Base-by-base conservation (phyloP, 75 land plant genomes). In the Sequoia sempervirens region DNA sequence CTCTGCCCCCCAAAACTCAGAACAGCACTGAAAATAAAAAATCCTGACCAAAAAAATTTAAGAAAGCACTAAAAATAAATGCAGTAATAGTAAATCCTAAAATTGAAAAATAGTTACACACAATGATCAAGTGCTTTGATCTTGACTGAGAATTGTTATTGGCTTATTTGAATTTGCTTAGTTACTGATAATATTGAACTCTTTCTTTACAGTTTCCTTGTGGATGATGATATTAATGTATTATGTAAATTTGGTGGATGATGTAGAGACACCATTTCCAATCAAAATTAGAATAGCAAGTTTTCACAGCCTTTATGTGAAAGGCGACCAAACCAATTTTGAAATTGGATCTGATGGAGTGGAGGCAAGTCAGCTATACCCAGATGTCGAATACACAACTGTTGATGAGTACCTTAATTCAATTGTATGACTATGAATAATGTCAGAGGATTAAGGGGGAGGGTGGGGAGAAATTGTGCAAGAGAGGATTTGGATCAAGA, bases 341-440 rank as follows among this genome's bases (percentile, higher is more conserved):
- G 86, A 90, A 76, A 86, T 90, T 26, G 90, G 87, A 12, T 79
- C 84, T 14, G 40, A 84, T n/a, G n/a, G n/a, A n/a, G n/a, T n/a
- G n/a, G n/a, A n/a, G n/a, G n/a, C n/a, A n/a, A n/a, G n/a, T n/a
- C 40, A 84, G 66, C 88, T 90, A 3, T 90, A 86, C 80, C 91
- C 91, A 41, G 91, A 88, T 15, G 90, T 90, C 28, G 84, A 84
- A 64, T 90, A 90, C 84, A 88, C 90, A 26, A 90, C 90, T 56
- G 90, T 89, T 10, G 87, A 89, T 36, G 86, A 88, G 32, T 90
- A 87, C 84, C 89, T 90, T 18, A 56, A 64, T 26, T 26, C 4
- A 64, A 23, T 23, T 64, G 28, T n/a, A n/a, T n/a, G n/a, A n/a
- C n/a, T 64, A 6, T 72, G 17, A 83, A 74, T 52, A 12, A 83